These are phyloP conservation scores for Solanum aculeatissimum DNA, from an alignment of 305 asterid species.

Conservation along the genomic window DNA sequence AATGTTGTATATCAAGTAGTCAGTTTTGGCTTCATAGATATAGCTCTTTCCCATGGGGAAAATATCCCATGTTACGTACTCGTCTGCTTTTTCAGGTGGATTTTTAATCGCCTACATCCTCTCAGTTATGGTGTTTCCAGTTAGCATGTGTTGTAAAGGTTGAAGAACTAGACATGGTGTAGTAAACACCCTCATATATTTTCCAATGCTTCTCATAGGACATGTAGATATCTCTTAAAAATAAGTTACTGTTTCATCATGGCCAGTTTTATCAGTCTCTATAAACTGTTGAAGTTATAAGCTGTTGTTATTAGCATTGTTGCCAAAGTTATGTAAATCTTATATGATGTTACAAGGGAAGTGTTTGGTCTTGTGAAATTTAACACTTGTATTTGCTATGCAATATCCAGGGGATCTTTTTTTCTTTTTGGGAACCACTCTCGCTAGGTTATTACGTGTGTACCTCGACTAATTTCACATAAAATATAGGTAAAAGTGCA, in stretches of 20 bases:
- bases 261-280: background rate
- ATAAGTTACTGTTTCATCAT: conserved; percentile 1
- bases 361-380: background rate
- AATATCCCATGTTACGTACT: background rate
- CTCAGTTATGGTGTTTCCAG: conserved; percentile 10
- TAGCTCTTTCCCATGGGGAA: background rate
- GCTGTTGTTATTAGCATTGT: background rate
- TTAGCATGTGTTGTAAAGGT: conserved; percentile 19
- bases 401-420: background rate
- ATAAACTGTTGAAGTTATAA: background rate
- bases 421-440: too few relatives aligned
- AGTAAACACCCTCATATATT: conserved; percentile 18
- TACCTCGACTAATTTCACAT: background rate
- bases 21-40: background rate
- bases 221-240: conserved; percentile 14
- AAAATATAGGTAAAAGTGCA: background rate
- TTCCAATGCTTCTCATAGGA: conserved; percentile 16
- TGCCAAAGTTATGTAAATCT: background rate
- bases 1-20: background rate
- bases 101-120: conserved; percentile 2
- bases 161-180: conserved; percentile 16
- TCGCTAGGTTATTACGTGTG: too few relatives aligned
- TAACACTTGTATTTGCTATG: background rate
- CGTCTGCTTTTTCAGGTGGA: conserved; percentile 7
- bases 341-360: background rate